Evolutionary conservation across 2,329 filamentous ascomycete species (phyloP), one percentile per base, ranked within the genome.

Genomic region (Verticillium dahliae): DNA sequence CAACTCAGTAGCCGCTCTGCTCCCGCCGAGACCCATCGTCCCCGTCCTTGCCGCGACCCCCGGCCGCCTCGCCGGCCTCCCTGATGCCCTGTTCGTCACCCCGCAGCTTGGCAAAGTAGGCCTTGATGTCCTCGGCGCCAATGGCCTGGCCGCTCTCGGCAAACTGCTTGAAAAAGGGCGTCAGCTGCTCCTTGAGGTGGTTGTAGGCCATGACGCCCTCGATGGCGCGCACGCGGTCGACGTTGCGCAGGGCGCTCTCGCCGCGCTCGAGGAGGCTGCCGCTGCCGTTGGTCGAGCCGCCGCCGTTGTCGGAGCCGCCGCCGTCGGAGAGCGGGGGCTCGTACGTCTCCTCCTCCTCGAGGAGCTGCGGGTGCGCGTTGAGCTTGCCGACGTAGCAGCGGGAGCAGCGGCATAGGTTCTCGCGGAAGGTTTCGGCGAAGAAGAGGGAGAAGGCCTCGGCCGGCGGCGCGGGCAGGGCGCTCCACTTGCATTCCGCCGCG

Each of bases 191-290:
- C 71, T 96, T 95, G 63, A 99, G 83, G 69, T 96, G 90, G 70
- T 98, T 97, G 76, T 98, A 99, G 0, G 93, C 94, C 92, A 98
- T 97, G 56, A 96, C 94, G 15, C 95, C 95, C 74, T 99, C 91
- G 61, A 99, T 97, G 4, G 95, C 95, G 14, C 89, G 84, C 7
- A 98, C 94, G 2, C 95, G 90, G 72, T 99, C 95, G 61, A 99
- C 88, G 69, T 92, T 96, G 72, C 88, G 92, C 34, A 99, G 83
- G 0, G 93, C 94, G 57, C 91, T 94, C 77, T 99, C 95, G 56
- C 95, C 95, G 18, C 92, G 90, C 58, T 98, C 93, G 38, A 96
- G 86, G 2, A 99, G 81, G 65, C 90, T 95, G 56, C 90, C 90
- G 38, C 91, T 93, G 58, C 91, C 90, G 5, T 85, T 80, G 1